Conservation (phyloP, 805 yeast species). For the Lipomyces starkeyi region DNA sequence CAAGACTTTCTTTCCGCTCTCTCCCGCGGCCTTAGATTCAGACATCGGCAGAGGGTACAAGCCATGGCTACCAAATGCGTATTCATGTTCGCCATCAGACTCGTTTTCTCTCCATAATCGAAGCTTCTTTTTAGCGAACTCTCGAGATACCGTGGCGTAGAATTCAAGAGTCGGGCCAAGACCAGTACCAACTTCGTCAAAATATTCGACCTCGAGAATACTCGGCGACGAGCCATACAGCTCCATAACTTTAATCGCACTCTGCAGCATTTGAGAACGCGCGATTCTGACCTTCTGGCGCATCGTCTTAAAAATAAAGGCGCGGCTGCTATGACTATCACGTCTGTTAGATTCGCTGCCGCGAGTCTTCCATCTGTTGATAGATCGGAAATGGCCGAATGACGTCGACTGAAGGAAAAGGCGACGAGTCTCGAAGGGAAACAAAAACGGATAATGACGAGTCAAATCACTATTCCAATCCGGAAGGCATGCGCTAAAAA, state of each 20-base stretch:
- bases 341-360: constrained; percentile 10
- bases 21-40: constrained; percentile 40
- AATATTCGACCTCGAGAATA: constrained; percentile 82
- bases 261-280: constrained; percentile 69
- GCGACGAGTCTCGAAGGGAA: constrained; percentile 81
- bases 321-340: constrained; percentile 35
- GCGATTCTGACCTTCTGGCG: constrained; percentile 82
- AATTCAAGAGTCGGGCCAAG: constrained; percentile 95
- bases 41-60: constrained; percentile 74
- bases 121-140: constrained; percentile 63
- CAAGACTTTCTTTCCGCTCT: constrained; percentile 52
- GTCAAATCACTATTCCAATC: constrained; percentile 82
- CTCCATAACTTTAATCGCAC: constrained; percentile 79
- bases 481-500: constrained; percentile 67
- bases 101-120: constrained; percentile 69
- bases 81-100: constrained; percentile 42
- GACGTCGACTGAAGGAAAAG: constrained; percentile 85
- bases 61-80: constrained; percentile 56
- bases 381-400: constrained; percentile 84
- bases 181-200: constrained; percentile 94
- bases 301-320: constrained; percentile 69
- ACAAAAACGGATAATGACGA: constrained; percentile 75
- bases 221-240: constrained; percentile 81
- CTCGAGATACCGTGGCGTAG: constrained; percentile 78
- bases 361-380: constrained; percentile 73